Evolutionary conservation across 306 rosid species (phyloP).

Genomic region (Cicer yamashitae): DNA sequence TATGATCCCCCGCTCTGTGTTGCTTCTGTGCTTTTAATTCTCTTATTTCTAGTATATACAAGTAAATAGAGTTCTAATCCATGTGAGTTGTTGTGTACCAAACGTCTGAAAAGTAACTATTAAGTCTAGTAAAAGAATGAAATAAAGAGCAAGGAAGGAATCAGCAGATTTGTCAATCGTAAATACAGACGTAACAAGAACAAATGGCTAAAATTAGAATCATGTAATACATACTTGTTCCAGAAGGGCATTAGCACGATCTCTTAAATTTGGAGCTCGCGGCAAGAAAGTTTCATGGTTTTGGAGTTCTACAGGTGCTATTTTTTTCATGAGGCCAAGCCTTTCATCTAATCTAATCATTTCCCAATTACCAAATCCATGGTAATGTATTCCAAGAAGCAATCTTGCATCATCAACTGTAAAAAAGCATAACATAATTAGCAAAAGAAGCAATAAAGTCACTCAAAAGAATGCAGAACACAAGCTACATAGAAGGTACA

Average conservation of each 20-base stretch:
- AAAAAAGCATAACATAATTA: constrained; percentile 42
- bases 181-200: constrained; percentile 14
- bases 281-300: constrained; percentile 99
- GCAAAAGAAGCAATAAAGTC: constrained; percentile 36
- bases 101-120: constrained; percentile 3
- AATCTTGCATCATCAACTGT: constrained; percentile 98
- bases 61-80: not conserved
- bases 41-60: constrained; percentile 29
- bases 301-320: constrained; percentile 98
- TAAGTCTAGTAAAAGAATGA: constrained; percentile 23
- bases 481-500: constrained; percentile 38
- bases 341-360: constrained; percentile 90
- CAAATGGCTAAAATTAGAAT: constrained; percentile 23
- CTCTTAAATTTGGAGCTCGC: constrained; percentile 98
- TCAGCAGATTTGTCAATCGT: not conserved
- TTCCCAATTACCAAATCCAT: constrained; percentile 99
- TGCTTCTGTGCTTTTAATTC: constrained; percentile 16
- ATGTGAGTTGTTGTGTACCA: constrained; percentile 12
- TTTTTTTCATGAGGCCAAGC: constrained; percentile 90
- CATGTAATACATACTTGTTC: constrained; percentile 74
- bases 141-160: not conserved
- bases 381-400: constrained; percentile 90
- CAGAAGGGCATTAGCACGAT: constrained; percentile 95
- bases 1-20: constrained; percentile 10
- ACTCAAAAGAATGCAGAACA: constrained; percentile 20